phyloP scores from a whole-genome alignment of 2,329 filamentous ascomycete genomes.

The Exserohilum rostratum region DNA sequence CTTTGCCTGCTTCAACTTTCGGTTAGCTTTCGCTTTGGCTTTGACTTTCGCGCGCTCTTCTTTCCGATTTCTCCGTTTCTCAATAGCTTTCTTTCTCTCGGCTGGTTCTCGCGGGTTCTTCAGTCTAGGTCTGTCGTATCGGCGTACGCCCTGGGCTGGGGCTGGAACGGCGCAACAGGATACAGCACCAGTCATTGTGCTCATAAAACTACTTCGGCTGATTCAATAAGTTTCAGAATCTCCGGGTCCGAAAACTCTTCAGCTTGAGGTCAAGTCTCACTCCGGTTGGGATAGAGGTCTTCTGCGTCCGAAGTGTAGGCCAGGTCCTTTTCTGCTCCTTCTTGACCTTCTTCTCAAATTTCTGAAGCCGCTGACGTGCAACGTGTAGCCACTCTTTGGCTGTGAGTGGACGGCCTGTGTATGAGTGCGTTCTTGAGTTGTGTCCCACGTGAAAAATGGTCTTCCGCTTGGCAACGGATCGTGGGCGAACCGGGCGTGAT shows the following conservation, averaged over 20 bases:
- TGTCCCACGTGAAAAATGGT: constrained; percentile 1
- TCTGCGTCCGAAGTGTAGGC: neutral
- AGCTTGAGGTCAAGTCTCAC: constrained; percentile 1
- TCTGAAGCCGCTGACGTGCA: constrained; percentile 11
- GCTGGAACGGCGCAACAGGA: neutral
- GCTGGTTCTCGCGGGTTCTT: constrained; percentile 2
- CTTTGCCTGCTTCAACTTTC: neutral
- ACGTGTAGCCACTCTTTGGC: constrained; percentile 8
- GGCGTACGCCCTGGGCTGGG: constrained; percentile 1
- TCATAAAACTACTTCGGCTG: constrained; percentile 3
- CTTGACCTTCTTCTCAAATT: constrained; percentile 9
- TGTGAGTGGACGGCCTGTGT: constrained; percentile 6
- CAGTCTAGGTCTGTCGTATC: neutral
- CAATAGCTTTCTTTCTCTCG: neutral
- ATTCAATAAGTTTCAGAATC: neutral
- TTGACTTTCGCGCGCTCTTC: neutral
- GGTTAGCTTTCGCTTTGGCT: neutral
- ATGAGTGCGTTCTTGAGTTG: neutral
- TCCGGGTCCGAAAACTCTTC: constrained; percentile 3
- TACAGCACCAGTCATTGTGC: constrained; percentile 5
- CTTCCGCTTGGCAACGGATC: neutral
- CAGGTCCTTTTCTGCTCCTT: constrained; percentile 1
- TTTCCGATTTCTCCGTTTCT: constrained; percentile 4
- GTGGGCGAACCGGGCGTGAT: neutral
- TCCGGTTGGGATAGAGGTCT: neutral